Base-by-base conservation (phyloP, 2,329 filamentous ascomycete species). In the Conoideocrella luteorostrata region DNA sequence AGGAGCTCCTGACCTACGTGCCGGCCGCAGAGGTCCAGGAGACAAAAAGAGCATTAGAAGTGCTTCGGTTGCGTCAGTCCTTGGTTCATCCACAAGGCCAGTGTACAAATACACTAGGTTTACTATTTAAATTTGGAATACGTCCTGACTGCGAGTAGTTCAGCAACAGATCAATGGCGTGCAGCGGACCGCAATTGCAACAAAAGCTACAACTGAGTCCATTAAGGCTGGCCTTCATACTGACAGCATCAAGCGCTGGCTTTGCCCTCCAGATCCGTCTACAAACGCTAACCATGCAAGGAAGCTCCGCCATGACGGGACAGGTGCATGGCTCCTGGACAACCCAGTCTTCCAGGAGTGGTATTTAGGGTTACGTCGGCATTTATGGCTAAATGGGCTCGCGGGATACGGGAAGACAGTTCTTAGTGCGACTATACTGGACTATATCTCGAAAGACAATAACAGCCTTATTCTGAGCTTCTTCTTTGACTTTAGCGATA, bases 401-500 rank as follows among this genome's bases (percentile, higher is more conserved):
- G 34, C 47, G 7, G 52, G 53, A 4, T 51, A 43, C 11, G 53
- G 53, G 1, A 56, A 58, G 39, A 57, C 53, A 0, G 45, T 56
- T 1, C 39, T 57, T 0, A 52, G 43, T 26, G 41, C 50, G 0
- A 52, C 18, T 0, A 32, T 58, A 1, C 13, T 56, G 0, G 52
- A 56, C n/a, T 1, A 53, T 28, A 41, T 57, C 2, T 5, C 0
- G 1, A 17, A 26, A 17, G 24, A 2, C 0, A 10, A 22, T 2
- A 43, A 30, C 10, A 18, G 13, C 1, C 12, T 23, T 2, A 34
- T 41, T 3, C 39, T 56, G 6, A 22, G 2, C 2, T 52, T 54
- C 24, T 56, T 50, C 35, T 57, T 55, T 22, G 51, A 56, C 38
- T 56, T 56, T 21, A 51, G 29, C 13, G 50, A 59, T 3, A 17